A percentile compares a stretch with the other conserved stretches of the same genome.
These are phyloP conservation scores for Pseudozyma sp. DNA, from an alignment of 1,284 basidiomycete species.

Conservation along the genomic window DNA sequence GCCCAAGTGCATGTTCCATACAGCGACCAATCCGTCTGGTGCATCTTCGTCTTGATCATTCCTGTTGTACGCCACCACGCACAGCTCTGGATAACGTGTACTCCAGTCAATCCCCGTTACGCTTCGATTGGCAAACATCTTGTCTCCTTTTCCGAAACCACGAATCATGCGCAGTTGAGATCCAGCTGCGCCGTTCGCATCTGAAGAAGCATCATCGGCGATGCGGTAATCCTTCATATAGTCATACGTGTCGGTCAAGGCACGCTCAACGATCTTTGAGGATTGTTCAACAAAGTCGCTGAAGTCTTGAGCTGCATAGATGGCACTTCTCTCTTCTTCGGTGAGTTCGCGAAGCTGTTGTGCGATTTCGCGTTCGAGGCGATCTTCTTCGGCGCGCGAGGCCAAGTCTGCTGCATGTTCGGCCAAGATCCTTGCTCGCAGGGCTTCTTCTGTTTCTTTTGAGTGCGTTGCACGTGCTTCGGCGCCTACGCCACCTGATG, in stretches of 20 bases:
- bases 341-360: conserved; percentile 87
- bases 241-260: conserved; percentile 95
- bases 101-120: conserved; percentile 98
- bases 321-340: conserved; percentile 82
- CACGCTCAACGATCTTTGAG: conserved; percentile 94
- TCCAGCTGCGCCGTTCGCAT: conserved; percentile 71
- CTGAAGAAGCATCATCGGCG: conserved; percentile 75
- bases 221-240: conserved; percentile 95
- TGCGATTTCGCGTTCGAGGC: conserved; percentile 75
- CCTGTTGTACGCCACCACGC: conserved; percentile 95
- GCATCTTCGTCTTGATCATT: conserved; percentile 79
- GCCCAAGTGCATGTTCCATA: conserved; percentile 95
- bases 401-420: conserved; percentile 62
- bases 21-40: conserved; percentile 93
- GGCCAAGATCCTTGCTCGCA: conserved; percentile 41
- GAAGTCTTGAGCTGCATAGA: conserved; percentile 87
- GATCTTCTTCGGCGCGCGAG: conserved; percentile 74
- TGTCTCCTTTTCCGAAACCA: conserved; percentile 56
- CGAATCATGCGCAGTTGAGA: conserved; percentile 44
- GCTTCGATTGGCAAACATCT: conserved; percentile 78
- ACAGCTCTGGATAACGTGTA: conserved; percentile 95
- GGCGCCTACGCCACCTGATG: conserved; percentile 72
- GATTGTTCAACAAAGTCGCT: conserved; percentile 92
- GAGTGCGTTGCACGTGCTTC: conserved; percentile 8
- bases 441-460: conserved; percentile 33